Percentiles rank a stretch among this genome's conserved stretches.
These are phyloP conservation scores for Andrographis paniculata DNA, from an alignment of 305 asterid species.

Conservation along the genomic window DNA sequence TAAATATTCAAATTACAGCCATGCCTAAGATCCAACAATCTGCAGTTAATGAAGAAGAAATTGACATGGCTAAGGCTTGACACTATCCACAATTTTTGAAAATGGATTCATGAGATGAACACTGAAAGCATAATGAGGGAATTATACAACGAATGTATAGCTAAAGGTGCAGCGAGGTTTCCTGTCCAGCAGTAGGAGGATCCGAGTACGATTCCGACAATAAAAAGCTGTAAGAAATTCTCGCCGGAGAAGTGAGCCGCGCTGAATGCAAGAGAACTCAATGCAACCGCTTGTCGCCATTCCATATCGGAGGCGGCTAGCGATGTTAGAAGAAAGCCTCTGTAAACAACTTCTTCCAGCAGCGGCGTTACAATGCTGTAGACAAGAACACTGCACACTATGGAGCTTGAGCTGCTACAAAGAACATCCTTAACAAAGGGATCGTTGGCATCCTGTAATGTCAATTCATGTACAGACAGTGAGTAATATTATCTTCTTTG, in stretches of 20 bases:
- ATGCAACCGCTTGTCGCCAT: slow-evolving; percentile 61
- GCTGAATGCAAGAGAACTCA: slow-evolving; percentile 66
- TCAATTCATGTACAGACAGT: neutral
- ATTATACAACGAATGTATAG: slow-evolving; percentile 70
- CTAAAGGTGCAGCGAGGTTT: slow-evolving; percentile 44
- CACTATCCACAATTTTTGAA: neutral
- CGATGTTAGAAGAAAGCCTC: slow-evolving; percentile 67
- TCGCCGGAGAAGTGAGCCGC: slow-evolving; percentile 75
- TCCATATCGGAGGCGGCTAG: slow-evolving; percentile 58
- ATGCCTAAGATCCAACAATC: no score
- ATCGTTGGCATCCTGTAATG: slow-evolving; percentile 53
- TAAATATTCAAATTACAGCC: no score
- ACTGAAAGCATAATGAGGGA: slow-evolving; percentile 47
- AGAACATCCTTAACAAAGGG: slow-evolving; percentile 56
- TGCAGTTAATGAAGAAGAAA: no score
- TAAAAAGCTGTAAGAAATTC: slow-evolving; percentile 57
- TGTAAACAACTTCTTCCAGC: slow-evolving; percentile 78
- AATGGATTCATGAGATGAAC: slow-evolving; percentile 27
- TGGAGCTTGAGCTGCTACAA: slow-evolving; percentile 42
- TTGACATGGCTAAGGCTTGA: neutral
- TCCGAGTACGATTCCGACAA: slow-evolving; percentile 64
- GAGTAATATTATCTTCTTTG: neutral
- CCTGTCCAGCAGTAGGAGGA: slow-evolving; percentile 88
- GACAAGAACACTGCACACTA: slow-evolving; percentile 32
- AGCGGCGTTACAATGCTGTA: slow-evolving; percentile 65